These are phyloP conservation scores for Botryotinia calthae DNA, from an alignment of 2,329 filamentous ascomycete genomes.

Conservation along the genomic window DNA sequence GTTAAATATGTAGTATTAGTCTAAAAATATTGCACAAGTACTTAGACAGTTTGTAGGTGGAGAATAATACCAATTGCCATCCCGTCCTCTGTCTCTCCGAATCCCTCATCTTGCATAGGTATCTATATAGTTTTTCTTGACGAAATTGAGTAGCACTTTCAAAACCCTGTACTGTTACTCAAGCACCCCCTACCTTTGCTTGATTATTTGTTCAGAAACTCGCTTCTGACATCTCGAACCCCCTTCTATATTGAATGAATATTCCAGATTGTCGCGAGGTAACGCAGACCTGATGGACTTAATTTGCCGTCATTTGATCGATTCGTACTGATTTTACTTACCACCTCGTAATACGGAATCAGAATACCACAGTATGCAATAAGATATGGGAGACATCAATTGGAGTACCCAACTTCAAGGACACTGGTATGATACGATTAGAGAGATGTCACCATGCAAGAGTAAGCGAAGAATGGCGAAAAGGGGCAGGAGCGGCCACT, in stretches of 20 bases:
- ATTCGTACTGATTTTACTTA: too few species aligned
- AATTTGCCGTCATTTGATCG: too few species aligned
- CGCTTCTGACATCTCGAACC: too few species aligned
- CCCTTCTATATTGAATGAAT: background rate
- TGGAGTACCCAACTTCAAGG: background rate
- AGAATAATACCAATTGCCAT: background rate
- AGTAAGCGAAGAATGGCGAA: background rate
- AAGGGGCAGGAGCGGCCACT: background rate
- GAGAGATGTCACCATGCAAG: background rate
- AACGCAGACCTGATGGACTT: background rate
- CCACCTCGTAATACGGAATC: background rate
- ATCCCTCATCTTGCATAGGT: background rate
- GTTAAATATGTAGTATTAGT: background rate
- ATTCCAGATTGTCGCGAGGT: too few species aligned
- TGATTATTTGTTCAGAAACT: background rate
- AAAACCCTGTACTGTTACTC: too few species aligned
- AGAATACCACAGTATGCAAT: background rate
- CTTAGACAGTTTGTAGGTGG: background rate
- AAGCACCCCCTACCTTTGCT: background rate
- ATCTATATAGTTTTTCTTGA: background rate
- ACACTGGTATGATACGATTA: background rate
- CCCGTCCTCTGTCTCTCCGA: too few species aligned
- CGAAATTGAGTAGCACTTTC: too few species aligned
- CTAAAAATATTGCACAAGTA: background rate
- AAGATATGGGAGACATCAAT: background rate